phyloP scores from a whole-genome alignment of 1,139 yeast genomes.

The Komagataea norvegica region DNA sequence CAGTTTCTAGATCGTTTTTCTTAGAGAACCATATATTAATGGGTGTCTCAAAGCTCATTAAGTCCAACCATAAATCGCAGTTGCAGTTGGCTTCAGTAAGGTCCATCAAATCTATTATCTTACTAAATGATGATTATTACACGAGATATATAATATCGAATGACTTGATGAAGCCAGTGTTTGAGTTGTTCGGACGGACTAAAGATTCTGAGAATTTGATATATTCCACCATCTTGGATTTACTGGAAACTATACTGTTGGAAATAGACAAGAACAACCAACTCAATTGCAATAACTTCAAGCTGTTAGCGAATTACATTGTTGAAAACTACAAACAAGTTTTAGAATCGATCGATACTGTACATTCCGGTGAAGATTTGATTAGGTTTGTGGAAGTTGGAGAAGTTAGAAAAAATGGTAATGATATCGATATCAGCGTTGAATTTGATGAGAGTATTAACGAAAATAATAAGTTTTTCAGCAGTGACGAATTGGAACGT shows the following conservation, averaged over 20 bases:
- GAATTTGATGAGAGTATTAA: constrained; percentile 8
- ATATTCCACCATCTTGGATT: constrained; percentile 72
- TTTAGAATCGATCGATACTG: constrained; percentile 35
- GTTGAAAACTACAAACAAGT: constrained; percentile 39
- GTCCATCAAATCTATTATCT: constrained; percentile 55
- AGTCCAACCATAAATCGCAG: constrained; percentile 38
- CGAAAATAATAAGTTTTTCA: too few species aligned
- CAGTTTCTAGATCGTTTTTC: constrained; percentile 55
- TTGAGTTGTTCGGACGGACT: constrained; percentile 47
- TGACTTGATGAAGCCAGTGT: constrained; percentile 47
- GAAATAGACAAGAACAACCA: constrained; percentile 28
- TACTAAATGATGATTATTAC: constrained; percentile 58
- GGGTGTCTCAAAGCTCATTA: constrained; percentile 47
- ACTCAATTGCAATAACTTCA: constrained; percentile 38
- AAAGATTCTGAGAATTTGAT: constrained; percentile 56
- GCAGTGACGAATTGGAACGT: not conserved
- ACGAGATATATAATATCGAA: constrained; percentile 52
- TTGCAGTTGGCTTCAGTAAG: constrained; percentile 62
- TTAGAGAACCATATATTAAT: constrained; percentile 49
- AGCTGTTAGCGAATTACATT: constrained; percentile 45
- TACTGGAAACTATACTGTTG: constrained; percentile 50
- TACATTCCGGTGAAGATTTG: constrained; percentile 31
- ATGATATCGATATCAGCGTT: constrained; percentile 10
- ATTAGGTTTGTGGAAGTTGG: constrained; percentile 22
- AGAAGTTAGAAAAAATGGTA: constrained; percentile 10